A percentile compares a stretch with the other conserved stretches of the same genome.
Conservation (phyloP, 768 basidiomycete genomes). For the Auriscalpium microsporum region DNA sequence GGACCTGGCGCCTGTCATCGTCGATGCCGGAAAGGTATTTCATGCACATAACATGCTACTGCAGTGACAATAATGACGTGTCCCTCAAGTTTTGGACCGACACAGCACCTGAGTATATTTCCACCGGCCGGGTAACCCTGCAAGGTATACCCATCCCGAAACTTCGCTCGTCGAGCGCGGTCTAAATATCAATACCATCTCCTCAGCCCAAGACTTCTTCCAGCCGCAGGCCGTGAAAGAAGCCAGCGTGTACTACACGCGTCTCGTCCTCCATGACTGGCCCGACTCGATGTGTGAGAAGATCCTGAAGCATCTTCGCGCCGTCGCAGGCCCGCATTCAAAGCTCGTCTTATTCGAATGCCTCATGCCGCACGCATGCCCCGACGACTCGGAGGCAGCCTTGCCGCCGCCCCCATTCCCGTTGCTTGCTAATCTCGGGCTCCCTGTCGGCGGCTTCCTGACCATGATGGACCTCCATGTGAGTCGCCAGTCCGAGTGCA, state of each 20-base stretch:
- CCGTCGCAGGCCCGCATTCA: conserved; percentile 13
- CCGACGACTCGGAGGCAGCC: not conserved
- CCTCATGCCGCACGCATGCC: conserved; percentile 12
- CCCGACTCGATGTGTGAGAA: not conserved
- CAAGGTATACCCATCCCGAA: not conserved
- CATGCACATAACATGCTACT: not conserved
- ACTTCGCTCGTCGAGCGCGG: not conserved
- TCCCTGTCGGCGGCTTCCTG: not conserved
- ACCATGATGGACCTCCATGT: not conserved
- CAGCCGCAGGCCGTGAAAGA: conserved; percentile 15
- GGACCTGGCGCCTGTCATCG: conserved; percentile 14
- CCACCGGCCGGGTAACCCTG: conserved; percentile 1
- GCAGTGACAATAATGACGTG: not conserved
- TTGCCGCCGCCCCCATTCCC: conserved; percentile 2
- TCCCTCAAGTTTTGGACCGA: conserved; percentile 4
- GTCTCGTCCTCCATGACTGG: conserved; percentile 21
- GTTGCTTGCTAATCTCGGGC: conserved; percentile 6
- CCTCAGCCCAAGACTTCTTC: conserved; percentile 2
- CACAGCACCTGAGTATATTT: not conserved
- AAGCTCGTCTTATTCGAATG: conserved; percentile 18
- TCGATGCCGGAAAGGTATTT: not conserved
- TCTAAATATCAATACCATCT: not conserved
- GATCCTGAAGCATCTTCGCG: conserved; percentile 17
- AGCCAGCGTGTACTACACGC: conserved; percentile 17
- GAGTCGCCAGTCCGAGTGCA: not conserved